Conservation (phyloP, 192 early-diverging fungal genomes). For the Linnemannia elongata region DNA sequence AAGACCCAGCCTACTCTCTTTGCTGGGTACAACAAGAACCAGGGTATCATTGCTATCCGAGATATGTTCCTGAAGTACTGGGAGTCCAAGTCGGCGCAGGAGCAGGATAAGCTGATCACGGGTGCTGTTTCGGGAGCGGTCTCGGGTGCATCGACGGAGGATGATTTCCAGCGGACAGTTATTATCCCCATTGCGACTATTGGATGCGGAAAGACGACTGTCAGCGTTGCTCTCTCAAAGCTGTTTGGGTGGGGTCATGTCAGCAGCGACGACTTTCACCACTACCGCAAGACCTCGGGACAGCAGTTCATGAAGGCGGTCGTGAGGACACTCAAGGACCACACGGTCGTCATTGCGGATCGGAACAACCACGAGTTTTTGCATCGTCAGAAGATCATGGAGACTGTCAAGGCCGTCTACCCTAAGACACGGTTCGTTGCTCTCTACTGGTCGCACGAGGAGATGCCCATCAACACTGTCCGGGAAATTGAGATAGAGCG, state of each 20-base stretch:
- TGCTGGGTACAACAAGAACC: conserved; percentile 70
- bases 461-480: conserved; percentile 59
- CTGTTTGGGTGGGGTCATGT: conserved; percentile 82
- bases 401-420: conserved; percentile 62
- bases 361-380: conserved; percentile 37
- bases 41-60: conserved; percentile 87
- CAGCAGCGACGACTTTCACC: conserved; percentile 85
- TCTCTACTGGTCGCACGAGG: conserved; percentile 82
- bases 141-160: conserved; percentile 8
- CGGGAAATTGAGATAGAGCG: conserved; percentile 67
- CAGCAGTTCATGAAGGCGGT: conserved; percentile 72
- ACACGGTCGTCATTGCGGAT: conserved; percentile 85
- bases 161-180: conserved; percentile 59
- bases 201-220: conserved; percentile 83
- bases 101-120: conserved; percentile 15
- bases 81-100: conserved; percentile 44
- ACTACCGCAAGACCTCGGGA: conserved; percentile 64
- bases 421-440: conserved; percentile 79
- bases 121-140: background rate
- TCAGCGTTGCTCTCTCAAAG: conserved; percentile 66
- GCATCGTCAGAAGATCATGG: conserved; percentile 37
- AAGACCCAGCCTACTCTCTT: conserved; percentile 76
- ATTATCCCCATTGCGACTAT: conserved; percentile 84
- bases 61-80: conserved; percentile 80
- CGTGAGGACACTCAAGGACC: conserved; percentile 63